Percentiles rank a stretch among this genome's conserved stretches.
Evolutionary conservation across 495 filamentous ascomycete species (phyloP).

Genomic region (Penicillium riverlandense): DNA sequence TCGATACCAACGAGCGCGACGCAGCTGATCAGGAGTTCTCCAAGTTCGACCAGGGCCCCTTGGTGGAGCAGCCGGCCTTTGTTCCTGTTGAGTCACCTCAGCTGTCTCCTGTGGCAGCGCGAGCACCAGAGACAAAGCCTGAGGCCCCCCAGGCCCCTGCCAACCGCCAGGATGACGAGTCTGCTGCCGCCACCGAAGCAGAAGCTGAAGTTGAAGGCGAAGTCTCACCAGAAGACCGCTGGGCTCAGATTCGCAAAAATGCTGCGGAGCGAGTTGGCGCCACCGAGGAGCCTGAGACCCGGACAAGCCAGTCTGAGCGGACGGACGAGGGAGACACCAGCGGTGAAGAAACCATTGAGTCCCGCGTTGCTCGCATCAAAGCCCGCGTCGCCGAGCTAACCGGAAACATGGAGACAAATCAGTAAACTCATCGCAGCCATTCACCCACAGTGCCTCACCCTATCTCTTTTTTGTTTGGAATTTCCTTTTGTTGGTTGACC

Average conservation of each 20-base stretch:
- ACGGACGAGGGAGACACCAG: slow-evolving; percentile 81
- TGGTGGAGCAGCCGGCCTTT: slow-evolving; percentile 81
- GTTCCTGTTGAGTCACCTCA: slow-evolving; percentile 57
- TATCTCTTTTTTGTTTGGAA: too few relatives aligned
- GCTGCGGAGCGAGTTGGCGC: slow-evolving; percentile 69
- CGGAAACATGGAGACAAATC: slow-evolving; percentile 59
- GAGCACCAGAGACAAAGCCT: neutral
- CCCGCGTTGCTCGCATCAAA: slow-evolving; percentile 94
- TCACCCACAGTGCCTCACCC: too few relatives aligned
- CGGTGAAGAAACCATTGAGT: slow-evolving; percentile 95
- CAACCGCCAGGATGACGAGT: slow-evolving; percentile 10
- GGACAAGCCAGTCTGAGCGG: slow-evolving; percentile 40
- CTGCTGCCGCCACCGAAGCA: slow-evolving; percentile 5
- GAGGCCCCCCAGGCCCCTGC: slow-evolving; percentile 13
- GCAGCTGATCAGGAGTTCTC: slow-evolving; percentile 67
- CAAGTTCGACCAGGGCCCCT: slow-evolving; percentile 84
- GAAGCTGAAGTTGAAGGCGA: neutral
- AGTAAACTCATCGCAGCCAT: slow-evolving; percentile 4
- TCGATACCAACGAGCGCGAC: slow-evolving; percentile 57
- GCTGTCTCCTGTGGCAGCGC: slow-evolving; percentile 12
- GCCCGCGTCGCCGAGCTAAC: slow-evolving; percentile 93
- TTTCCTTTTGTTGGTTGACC: too few relatives aligned
- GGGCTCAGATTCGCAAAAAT: slow-evolving; percentile 94
- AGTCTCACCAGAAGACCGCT: slow-evolving; percentile 51
- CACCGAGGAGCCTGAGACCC: slow-evolving; percentile 42